phyloP scores from a whole-genome alignment of 306 rosid species.

The Corylus heterophylla region DNA sequence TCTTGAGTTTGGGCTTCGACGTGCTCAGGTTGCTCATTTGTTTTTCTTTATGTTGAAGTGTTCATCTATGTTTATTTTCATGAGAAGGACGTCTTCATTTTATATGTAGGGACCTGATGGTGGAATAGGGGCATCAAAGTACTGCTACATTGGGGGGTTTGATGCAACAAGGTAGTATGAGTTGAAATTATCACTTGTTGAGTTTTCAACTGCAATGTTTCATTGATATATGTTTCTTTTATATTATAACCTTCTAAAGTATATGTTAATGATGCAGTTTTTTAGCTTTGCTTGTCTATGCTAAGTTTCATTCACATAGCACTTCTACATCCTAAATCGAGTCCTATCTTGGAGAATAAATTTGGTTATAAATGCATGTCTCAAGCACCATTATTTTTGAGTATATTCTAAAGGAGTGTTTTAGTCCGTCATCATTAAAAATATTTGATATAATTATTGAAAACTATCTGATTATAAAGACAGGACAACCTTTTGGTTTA shows the following conservation, averaged over 20 bases:
- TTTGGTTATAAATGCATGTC: neutral
- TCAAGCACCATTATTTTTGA: neutral
- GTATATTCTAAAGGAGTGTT: neutral
- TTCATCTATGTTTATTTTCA: conserved; percentile 1
- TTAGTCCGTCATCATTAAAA: neutral
- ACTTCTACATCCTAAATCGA: neutral
- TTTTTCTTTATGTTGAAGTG: conserved; percentile 21
- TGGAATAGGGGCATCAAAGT: conserved; percentile 86
- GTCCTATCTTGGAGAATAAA: neutral
- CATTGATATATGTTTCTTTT: conserved; percentile 3
- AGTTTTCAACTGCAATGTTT: conserved; percentile 1
- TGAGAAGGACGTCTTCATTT: conserved; percentile 29
- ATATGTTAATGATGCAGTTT: neutral
- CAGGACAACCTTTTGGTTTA: neutral
- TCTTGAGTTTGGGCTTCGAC: conserved; percentile 90
- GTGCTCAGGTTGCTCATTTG: conserved; percentile 64
- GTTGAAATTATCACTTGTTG: neutral
- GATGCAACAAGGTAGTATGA: conserved; percentile 86
- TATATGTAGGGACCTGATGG: conserved; percentile 91
- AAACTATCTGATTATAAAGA: neutral
- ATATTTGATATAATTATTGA: neutral
- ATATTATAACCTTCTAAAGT: no score
- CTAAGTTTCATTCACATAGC: neutral
- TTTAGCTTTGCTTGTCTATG: neutral
- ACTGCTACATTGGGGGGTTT: conserved; percentile 90